Conservation (phyloP, 257 asterid genomes). For the Nicotiana attenuata region DNA sequence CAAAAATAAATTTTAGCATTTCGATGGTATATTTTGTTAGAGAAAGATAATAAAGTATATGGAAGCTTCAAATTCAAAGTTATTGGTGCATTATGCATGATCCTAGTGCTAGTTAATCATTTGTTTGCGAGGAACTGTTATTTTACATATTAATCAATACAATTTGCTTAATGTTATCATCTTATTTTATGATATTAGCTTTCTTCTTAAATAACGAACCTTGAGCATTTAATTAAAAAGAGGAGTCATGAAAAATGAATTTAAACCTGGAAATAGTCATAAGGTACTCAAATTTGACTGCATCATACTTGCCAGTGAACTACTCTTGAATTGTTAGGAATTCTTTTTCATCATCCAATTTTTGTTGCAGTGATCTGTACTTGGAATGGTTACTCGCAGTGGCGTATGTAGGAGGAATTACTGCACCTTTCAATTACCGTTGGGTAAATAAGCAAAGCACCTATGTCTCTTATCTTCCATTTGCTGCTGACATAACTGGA, state of each 20-base stretch:
- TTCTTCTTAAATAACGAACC: neutral
- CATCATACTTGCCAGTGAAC: neutral
- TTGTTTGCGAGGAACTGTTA: neutral
- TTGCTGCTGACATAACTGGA: neutral
- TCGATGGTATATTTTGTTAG: neutral
- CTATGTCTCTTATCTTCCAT: neutral
- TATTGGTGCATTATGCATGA: neutral
- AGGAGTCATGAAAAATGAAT: neutral
- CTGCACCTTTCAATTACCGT: slow-evolving; percentile 86
- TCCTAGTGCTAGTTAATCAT: neutral
- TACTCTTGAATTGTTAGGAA: neutral
- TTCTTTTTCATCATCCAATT: neutral
- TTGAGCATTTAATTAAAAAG: neutral
- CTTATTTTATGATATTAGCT: neutral
- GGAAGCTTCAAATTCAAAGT: neutral
- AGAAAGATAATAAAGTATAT: neutral
- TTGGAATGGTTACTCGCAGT: slow-evolving; percentile 92
- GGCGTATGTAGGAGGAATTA: slow-evolving; percentile 78
- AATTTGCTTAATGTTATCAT: neutral
- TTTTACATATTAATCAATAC: neutral
- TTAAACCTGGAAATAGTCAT: neutral
- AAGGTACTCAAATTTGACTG: neutral
- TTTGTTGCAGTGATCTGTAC: slow-evolving; percentile 56
- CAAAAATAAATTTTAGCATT: neutral
- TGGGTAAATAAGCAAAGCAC: slow-evolving; percentile 45